A percentile compares a stretch with the other conserved stretches of the same genome.
phyloP scores from a whole-genome alignment of 352 stramenopile species.

The Globisporangium megalacanthum region DNA sequence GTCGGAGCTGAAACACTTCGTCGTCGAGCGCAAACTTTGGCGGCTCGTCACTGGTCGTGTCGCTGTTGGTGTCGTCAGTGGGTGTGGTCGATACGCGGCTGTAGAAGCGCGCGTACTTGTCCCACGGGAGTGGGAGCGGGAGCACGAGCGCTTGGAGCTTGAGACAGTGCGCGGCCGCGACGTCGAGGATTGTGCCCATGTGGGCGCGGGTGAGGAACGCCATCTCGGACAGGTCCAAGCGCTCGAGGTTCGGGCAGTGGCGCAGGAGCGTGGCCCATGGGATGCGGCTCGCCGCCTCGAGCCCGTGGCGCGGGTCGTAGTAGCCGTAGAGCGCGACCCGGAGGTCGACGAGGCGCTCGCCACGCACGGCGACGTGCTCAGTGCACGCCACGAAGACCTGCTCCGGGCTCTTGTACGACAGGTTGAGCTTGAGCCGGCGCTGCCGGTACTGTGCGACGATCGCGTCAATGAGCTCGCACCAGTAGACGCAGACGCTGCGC shows the following conservation, averaged over 20 bases:
- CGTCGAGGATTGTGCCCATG: conserved; percentile 29
- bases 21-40: conserved; percentile 17
- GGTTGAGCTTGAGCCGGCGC: conserved; percentile 36
- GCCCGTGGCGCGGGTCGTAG: conserved; percentile 17
- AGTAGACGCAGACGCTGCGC: conserved; percentile 40
- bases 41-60: conserved; percentile 8
- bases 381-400: conserved; percentile 18
- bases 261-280: conserved; percentile 26
- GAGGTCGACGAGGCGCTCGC: conserved; percentile 29
- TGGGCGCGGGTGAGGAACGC: conserved; percentile 33
- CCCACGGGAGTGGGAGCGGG: conserved; percentile 36
- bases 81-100: conserved; percentile 3
- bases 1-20: conserved; percentile 19
- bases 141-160: conserved; percentile 43
- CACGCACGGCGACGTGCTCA: conserved; percentile 8
- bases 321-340: conserved; percentile 48
- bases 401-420: conserved; percentile 36
- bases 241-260: conserved; percentile 38
- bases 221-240: conserved; percentile 46
- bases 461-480: conserved; percentile 39
- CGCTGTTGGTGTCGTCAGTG: not conserved
- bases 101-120: conserved; percentile 22
- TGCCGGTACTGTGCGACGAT: conserved; percentile 36
- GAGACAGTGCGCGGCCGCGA: conserved; percentile 30
- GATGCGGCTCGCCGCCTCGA: conserved; percentile 17